Evolutionary conservation across 169 alveolate genomes (phyloP), one percentile per base, ranked within the genome.

Genomic region (Eimeria necatrix): DNA sequence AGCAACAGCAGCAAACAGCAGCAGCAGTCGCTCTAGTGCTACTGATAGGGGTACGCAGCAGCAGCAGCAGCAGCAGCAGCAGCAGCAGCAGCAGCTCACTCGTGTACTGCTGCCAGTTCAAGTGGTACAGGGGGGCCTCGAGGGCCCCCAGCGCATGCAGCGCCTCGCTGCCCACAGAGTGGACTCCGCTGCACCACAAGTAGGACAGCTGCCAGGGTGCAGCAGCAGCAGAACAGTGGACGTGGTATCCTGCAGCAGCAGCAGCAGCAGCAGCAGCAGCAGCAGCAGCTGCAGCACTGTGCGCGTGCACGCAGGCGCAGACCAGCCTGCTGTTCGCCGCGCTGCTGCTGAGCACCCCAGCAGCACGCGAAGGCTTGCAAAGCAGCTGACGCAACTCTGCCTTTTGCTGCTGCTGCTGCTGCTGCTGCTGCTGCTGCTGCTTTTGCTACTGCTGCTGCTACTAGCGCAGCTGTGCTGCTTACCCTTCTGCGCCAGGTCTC

Each of bases 401-500:
- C 20, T 3, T 18, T 18, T 56, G 83, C 51, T 12, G 46, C 46
- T 71, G 49, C 83, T 71, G 83, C 83, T 71, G 52, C 83, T 71
- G 68, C 68, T 56, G 68, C 68, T 56, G 22, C 20, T 56, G 83
- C 51, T 71, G 83, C 83, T 71, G 83, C 83, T 71, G 53, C 12
- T 32, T n/a, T 48, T n/a, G 46, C n/a, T 22, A 22, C n/a, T 26
- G 83, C 74, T 61, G 74, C 74, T 56, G 68, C 2, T 56, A 3
- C 68, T 56, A 18, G 41, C 41, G 2, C 2, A 32, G 41, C 41
- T 32, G 41, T 32, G 41, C 41, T 71, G 83, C 83, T 22, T 32
- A 71, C 83, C 83, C 52, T 71, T 71, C 48, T 71, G 51, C 24
- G 83, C 83, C 10, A 71, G 83, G 18, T n/a, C 20, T 22, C 51